These are phyloP conservation scores for Meripilus lineatus DNA, from an alignment of 1,284 basidiomycete species.

Conservation along the genomic window DNA sequence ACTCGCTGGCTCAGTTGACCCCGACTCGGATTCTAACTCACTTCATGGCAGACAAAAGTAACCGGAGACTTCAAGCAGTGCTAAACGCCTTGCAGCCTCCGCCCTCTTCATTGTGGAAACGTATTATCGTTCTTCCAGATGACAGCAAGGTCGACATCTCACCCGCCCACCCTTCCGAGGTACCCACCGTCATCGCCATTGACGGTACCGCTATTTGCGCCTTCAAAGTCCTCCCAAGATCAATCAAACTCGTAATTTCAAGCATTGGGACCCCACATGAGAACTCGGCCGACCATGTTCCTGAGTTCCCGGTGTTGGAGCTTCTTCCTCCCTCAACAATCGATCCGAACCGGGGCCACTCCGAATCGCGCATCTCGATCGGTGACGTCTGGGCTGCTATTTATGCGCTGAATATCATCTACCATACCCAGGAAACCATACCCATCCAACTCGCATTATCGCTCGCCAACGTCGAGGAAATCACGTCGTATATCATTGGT, in stretches of 20 bases:
- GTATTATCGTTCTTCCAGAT: constrained; percentile 16
- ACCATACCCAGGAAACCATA: constrained; percentile 26
- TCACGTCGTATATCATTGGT: constrained; percentile 23
- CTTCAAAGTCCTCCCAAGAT: constrained; percentile 17
- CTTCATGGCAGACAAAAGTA: neutral
- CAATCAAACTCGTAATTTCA: constrained; percentile 22
- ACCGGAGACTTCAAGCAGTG: neutral
- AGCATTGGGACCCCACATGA: constrained; percentile 28
- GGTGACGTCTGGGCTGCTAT: constrained; percentile 27
- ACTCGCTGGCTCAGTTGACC: too few species aligned
- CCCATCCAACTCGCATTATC: constrained; percentile 24
- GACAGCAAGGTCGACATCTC: constrained; percentile 14
- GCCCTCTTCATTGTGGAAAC: constrained; percentile 6
- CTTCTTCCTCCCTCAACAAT: constrained; percentile 13
- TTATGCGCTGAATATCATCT: constrained; percentile 26
- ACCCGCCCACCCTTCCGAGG: neutral
- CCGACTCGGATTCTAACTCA: too few species aligned
- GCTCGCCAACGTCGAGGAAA: constrained; percentile 13
- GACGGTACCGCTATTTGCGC: constrained; percentile 13
- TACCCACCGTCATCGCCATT: constrained; percentile 10
- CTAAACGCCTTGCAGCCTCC: neutral
- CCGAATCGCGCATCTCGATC: constrained; percentile 15
- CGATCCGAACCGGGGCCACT: constrained; percentile 4
- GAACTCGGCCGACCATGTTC: constrained; percentile 25
- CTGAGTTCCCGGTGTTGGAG: constrained; percentile 26